A percentile compares a stretch with the other conserved stretches of the same genome.
Conservation (phyloP, 805 yeast genomes). For the Cyberlindnera euphorbiiphila region DNA sequence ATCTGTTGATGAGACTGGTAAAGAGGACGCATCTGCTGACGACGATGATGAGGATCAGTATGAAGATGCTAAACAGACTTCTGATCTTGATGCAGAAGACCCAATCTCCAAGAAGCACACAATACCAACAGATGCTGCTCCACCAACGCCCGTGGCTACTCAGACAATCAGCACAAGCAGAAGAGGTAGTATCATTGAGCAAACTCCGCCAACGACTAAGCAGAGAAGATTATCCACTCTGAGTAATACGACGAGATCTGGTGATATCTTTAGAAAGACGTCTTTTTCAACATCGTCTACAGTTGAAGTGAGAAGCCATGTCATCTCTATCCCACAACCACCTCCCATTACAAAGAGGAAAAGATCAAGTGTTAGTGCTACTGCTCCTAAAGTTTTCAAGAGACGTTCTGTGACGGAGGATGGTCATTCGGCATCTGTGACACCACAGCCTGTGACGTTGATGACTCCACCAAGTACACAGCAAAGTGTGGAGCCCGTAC, state of each 20-base stretch:
- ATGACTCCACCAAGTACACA: constrained; percentile 16
- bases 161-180: constrained; percentile 12
- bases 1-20: neutral
- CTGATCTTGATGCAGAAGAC: constrained; percentile 9
- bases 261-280: constrained; percentile 32
- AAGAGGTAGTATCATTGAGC: constrained; percentile 18
- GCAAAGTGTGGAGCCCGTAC: constrained; percentile 2
- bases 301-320: constrained; percentile 16
- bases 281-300: constrained; percentile 5
- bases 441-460: constrained; percentile 3
- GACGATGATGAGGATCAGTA: constrained; percentile 13
- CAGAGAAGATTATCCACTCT: constrained; percentile 39
- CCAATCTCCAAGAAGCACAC: neutral
- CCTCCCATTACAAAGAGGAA: constrained; percentile 11
- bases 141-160: constrained; percentile 6
- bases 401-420: constrained; percentile 9
- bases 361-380: constrained; percentile 10
- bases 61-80: constrained; percentile 6
- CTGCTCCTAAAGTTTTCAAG: constrained; percentile 5
- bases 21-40: constrained; percentile 10
- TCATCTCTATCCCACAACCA: constrained; percentile 29
- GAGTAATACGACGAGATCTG: constrained; percentile 30
- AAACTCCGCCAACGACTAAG: constrained; percentile 21
- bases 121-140: no score
- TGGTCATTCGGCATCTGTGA: neutral